Evolutionary conservation across 208 protist genomes (phyloP).

Genomic region (Acanthamoeba lugdunensis): DNA sequence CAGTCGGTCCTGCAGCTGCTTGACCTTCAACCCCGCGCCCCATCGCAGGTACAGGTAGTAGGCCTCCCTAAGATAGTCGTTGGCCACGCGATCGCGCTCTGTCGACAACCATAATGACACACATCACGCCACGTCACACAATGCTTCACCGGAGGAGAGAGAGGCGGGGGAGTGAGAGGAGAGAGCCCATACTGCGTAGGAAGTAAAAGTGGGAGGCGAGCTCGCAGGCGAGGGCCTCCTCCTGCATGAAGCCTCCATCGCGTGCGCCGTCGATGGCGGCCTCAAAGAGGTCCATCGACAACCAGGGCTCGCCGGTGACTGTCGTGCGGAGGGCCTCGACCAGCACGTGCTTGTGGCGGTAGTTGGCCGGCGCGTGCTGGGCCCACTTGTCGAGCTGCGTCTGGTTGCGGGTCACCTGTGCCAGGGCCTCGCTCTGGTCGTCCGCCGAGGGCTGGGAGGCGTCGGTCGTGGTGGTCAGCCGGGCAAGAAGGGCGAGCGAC

Average conservation of each 20-base stretch:
- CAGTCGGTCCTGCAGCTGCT: not conserved
- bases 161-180: not conserved
- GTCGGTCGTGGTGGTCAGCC: conserved; percentile 1
- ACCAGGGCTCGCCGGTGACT: not conserved
- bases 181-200: not conserved
- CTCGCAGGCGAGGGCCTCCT: conserved; percentile 18
- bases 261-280: not conserved
- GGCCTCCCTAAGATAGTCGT: conserved; percentile 15
- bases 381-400: not conserved
- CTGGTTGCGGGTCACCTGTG: not conserved
- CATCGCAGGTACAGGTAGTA: conserved; percentile 37
- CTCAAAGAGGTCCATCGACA: conserved; percentile 33
- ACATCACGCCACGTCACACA: no score
- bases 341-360: conserved; percentile 17
- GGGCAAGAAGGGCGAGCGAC: conserved; percentile 44
- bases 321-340: conserved; percentile 14
- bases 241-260: conserved; percentile 3
- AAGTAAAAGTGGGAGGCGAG: not conserved
- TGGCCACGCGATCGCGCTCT: not conserved
- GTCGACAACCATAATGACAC: no score
- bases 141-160: no score
- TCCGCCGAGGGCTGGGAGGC: not conserved
- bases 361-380: conserved; percentile 26
- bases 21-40: not conserved
- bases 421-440: not conserved